Base-by-base conservation (phyloP, 2,329 filamentous ascomycete species). In the Akanthomyces uredinophilus region DNA sequence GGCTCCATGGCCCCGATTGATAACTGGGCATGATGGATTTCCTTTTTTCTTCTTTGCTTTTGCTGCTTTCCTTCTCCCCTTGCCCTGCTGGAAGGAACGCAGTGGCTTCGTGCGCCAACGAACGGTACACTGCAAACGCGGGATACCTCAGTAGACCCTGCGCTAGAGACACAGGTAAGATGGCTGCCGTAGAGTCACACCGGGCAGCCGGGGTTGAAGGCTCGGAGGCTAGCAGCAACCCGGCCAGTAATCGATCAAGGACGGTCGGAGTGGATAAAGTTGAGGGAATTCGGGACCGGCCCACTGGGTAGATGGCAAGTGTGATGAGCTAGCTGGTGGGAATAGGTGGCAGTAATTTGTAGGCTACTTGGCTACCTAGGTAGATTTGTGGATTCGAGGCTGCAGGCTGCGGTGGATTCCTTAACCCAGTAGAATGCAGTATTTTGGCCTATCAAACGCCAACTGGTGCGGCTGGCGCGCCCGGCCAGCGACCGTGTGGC, bases 111-210 rank as follows among this genome's bases (percentile, higher is more conserved):
- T 22, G 20, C 7, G 24, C 3, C 4, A 35, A 47, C 13, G 37
- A 35, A 47, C 13, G 37, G 10, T 6, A 27, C 49, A 37, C 18
- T 37, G 49, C 29, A 5, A 52, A 53, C n/a, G 35, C 20, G 47
- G 35, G 35, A 53, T 39, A 29, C 27, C 27, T 29, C 27, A 29
- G 6, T 29, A 29, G n/a, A 20, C 32, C 20, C 32, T 13, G 35
- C 50, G 32, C 32, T 53, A 53, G 35, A 4, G 37, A 43, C 18
- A 35, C 32, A 35, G 1, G 32, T 8, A 27, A 11, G 51, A 43
- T 43, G 53, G 13, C 39, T 14, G 11, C 39, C 37, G 47, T 60
- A 50, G 57, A 60, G 57, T 60, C 57, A 60, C 37, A 60, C 57
- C 47, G 57, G 29, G n/a, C 47, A 20, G 35, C 18, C 22, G 46